phyloP scores from a whole-genome alignment of 2,329 filamentous ascomycete genomes.

The Phaeosphaeriaceae sp. region DNA sequence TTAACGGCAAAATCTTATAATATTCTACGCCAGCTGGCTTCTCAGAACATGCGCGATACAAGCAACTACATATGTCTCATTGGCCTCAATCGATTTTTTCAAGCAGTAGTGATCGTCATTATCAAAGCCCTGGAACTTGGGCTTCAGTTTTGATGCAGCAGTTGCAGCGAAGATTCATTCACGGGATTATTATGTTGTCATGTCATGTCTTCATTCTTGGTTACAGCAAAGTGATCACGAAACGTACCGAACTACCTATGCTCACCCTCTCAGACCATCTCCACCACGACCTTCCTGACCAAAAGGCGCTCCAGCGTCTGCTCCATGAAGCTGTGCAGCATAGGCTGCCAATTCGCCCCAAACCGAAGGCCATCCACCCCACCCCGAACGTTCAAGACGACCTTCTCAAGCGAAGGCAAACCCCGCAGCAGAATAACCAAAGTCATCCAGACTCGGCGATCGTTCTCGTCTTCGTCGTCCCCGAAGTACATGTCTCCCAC shows the following conservation, averaged over 20 bases:
- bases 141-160: too few species aligned
- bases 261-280: background rate
- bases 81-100: too few species aligned
- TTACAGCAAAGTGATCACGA: background rate
- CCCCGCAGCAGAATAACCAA: background rate
- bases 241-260: background rate
- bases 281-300: background rate
- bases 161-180: too few species aligned
- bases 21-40: too few species aligned
- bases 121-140: too few species aligned
- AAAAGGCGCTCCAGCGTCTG: background rate
- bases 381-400: background rate
- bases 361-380: background rate
- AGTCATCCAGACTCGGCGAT: background rate
- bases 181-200: background rate
- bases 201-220: background rate
- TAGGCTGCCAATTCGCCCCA: background rate
- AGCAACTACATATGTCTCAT: too few species aligned
- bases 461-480: background rate
- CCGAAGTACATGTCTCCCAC: background rate
- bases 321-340: background rate
- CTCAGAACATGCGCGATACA: too few species aligned
- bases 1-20: background rate
- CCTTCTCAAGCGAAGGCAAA: background rate
- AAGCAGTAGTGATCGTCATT: background rate